Percentiles rank a stretch among this genome's conserved stretches.
These are phyloP conservation scores for Leccinum subtestaceum DNA, from an alignment of 768 basidiomycete species.

Conservation along the genomic window DNA sequence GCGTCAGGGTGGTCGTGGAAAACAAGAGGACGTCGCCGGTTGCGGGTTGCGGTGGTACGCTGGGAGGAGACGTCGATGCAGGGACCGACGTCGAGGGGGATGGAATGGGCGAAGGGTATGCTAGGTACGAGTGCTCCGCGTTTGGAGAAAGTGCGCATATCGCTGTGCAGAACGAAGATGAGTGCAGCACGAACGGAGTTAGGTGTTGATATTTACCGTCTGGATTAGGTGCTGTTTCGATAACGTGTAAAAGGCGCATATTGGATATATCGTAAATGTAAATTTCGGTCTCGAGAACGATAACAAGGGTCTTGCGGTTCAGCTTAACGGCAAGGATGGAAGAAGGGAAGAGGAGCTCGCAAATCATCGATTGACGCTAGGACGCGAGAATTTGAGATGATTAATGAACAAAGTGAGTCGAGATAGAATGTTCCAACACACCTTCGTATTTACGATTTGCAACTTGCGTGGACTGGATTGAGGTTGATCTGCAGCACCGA, in stretches of 20 bases:
- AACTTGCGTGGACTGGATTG: conserved; percentile 88
- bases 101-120: conserved; percentile 93
- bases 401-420: background rate
- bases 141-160: conserved; percentile 94
- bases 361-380: conserved; percentile 96
- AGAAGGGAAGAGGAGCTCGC: conserved; percentile 96
- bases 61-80: conserved; percentile 37
- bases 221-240: conserved; percentile 94
- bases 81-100: conserved; percentile 64
- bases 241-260: conserved; percentile 95
- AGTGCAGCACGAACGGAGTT: background rate
- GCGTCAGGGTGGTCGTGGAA: conserved; percentile 86
- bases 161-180: conserved; percentile 45
- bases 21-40: conserved; percentile 92
- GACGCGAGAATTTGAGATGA: background rate
- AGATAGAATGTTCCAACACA: conserved; percentile 31
- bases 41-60: conserved; percentile 39
- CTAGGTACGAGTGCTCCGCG: conserved; percentile 89
- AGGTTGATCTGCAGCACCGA: conserved; percentile 92
- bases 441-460: conserved; percentile 99
- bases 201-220: conserved; percentile 56
- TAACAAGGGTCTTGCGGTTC: conserved; percentile 94
- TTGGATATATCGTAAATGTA: conserved; percentile 99
- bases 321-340: conserved; percentile 97
- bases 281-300: conserved; percentile 95